Evolutionary conservation across 2,329 filamentous ascomycete species (phyloP), one percentile per base, ranked within the genome.

Genomic region (Aspergillus ruber): DNA sequence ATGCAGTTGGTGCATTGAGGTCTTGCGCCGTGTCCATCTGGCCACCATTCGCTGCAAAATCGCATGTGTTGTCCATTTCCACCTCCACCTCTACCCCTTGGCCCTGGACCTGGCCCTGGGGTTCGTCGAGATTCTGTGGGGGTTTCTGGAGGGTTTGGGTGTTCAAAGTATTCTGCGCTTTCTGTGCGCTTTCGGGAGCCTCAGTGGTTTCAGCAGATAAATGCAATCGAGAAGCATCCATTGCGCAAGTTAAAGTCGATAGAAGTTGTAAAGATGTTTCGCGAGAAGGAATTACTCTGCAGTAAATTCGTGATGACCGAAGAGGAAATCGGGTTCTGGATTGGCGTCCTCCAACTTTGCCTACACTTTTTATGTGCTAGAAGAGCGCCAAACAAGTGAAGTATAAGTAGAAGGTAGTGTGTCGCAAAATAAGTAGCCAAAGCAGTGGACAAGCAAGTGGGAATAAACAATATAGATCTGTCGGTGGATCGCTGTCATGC

Each of bases 201-300:
- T 45, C 42, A n/a, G 44, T 29, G 41, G 15, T 42, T 18, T 58
- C 55, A 8, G 32, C 39, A 20, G 43, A 44, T 4, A 59, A 50
- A 21, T 52, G 49, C 9, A 61, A 55, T 42, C 50, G 52, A 12
- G 58, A 55, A 1, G 49, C 46, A 42, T 58, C 53, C 56, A 58
- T 58, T 49, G 45, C 13, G 25, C 25, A 29, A 29, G 25, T 29
- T 29, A 5, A 12, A 29, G 25, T 29, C 25, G 25, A 29, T 29
- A 12, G 9, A 4, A 29, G 10, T 12, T 29, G 25, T 29, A 29
- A 4, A 10, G 9, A 29, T 29, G 9, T 29, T 12, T 29, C 25
- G 4, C 5, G 25, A 29, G 25, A 29, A 10, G 25, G 4, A 29
- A 25, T 25, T 25, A n/a, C n/a, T n/a, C n/a, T n/a, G n/a, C n/a